Conservation (phyloP, 2,329 filamentous ascomycete species). For the Pseudogymnoascus sp. region DNA sequence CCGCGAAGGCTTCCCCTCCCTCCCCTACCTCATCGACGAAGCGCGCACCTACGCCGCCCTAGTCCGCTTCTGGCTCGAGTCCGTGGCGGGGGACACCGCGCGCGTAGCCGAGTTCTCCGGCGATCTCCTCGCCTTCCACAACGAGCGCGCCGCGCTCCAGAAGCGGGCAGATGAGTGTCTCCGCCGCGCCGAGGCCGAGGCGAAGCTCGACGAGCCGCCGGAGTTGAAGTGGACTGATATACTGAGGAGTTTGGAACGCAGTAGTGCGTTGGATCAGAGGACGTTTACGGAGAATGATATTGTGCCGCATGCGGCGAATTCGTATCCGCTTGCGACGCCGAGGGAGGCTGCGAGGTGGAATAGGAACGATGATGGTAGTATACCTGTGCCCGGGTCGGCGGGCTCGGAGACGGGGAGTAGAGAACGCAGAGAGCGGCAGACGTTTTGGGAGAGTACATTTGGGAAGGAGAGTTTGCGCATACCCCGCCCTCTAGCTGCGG, state of each 20-base stretch:
- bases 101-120: constrained; percentile 19
- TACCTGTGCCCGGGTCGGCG: constrained; percentile 16
- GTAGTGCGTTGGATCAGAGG: not conserved
- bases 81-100: constrained; percentile 24
- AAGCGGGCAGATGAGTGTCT: constrained; percentile 28
- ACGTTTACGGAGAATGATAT: constrained; percentile 8
- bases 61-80: constrained; percentile 72
- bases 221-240: constrained; percentile 26
- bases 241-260: constrained; percentile 20
- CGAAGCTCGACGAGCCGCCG: constrained; percentile 19
- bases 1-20: constrained; percentile 83
- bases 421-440: constrained; percentile 25
- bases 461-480: constrained; percentile 24
- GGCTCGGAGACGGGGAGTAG: constrained; percentile 20
- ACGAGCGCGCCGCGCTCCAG: constrained; percentile 27
- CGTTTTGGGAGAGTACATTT: constrained; percentile 29
- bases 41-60: constrained; percentile 78
- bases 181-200: constrained; percentile 22
- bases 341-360: not conserved
- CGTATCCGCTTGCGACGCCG: not conserved
- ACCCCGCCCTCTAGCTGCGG: constrained; percentile 18
- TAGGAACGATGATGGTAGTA: not conserved
- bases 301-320: not conserved
- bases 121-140: constrained; percentile 27
- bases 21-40: constrained; percentile 89